Conservation (phyloP, 1,284 basidiomycete species). For the Ganoderma sp. region DNA sequence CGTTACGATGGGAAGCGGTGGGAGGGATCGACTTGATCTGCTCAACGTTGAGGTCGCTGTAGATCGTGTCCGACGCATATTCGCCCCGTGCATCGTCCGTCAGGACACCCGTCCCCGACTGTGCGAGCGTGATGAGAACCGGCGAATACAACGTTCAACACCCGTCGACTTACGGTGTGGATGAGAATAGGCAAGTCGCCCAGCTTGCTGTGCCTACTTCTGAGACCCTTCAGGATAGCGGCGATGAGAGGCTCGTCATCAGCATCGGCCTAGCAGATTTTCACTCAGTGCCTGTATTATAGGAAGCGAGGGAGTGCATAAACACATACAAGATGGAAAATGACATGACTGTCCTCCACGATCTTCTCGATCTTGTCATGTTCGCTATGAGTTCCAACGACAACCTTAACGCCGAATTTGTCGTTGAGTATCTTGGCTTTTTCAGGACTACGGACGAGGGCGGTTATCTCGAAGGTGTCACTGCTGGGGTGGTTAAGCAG, state of each 20-base stretch:
- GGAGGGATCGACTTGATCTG: constrained; percentile 43
- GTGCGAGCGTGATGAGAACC: background rate
- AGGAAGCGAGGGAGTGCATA: constrained; percentile 34
- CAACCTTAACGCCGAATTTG: constrained; percentile 36
- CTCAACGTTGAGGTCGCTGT: constrained; percentile 45
- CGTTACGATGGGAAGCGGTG: constrained; percentile 43
- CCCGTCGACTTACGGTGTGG: constrained; percentile 50
- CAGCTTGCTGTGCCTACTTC: constrained; percentile 48
- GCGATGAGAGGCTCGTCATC: constrained; percentile 48
- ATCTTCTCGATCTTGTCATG: constrained; percentile 34
- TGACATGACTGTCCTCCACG: constrained; percentile 35
- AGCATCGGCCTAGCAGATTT: constrained; percentile 45
- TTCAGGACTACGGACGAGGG: constrained; percentile 32
- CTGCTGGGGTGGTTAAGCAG: constrained; percentile 34
- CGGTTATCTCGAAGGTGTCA: constrained; percentile 33
- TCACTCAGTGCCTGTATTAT: background rate
- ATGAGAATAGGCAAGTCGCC: constrained; percentile 53
- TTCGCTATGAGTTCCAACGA: constrained; percentile 35
- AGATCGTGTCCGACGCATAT: constrained; percentile 40
- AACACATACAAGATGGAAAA: constrained; percentile 36
- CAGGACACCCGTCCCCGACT: constrained; percentile 53
- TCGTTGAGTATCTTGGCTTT: constrained; percentile 37
- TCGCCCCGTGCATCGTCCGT: constrained; percentile 43
- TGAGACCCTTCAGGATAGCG: constrained; percentile 53
- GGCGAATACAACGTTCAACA: background rate